Conservation (phyloP, 306 rosid species). For the Delonix regia region DNA sequence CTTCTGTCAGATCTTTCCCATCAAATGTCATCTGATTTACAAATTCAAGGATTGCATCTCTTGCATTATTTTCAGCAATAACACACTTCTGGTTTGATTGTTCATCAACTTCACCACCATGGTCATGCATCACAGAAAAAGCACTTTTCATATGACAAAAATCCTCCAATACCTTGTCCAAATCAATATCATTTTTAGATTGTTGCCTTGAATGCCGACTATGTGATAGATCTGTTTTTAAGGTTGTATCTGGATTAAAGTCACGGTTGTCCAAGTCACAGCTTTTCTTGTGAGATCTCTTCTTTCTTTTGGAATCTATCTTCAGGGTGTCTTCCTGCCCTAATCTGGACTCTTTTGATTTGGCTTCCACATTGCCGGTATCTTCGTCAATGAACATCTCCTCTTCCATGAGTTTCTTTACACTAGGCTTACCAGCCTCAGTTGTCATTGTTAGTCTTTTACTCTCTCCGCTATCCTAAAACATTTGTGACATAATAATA, state of each 20-base stretch:
- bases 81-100: constrained; percentile 53
- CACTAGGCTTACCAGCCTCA: constrained; percentile 71
- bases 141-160: constrained; percentile 56
- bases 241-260: constrained; percentile 48
- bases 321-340: constrained; percentile 47
- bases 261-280: constrained; percentile 56
- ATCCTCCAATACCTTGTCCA: constrained; percentile 81
- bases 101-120: constrained; percentile 46
- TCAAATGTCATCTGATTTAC: constrained; percentile 62
- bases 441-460: constrained; percentile 36
- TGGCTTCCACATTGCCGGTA: constrained; percentile 39
- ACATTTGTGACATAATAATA: constrained; percentile 23
- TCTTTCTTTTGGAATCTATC: constrained; percentile 51
- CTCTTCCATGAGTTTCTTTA: constrained; percentile 94
- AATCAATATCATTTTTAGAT: constrained; percentile 48
- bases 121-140: constrained; percentile 44
- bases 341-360: constrained; percentile 44
- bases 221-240: constrained; percentile 46
- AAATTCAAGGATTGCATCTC: constrained; percentile 64
- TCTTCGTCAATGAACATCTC: constrained; percentile 77
- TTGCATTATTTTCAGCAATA: constrained; percentile 61
- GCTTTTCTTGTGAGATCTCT: constrained; percentile 61
- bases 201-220: constrained; percentile 54
- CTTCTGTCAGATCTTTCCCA: constrained; percentile 68
- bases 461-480: constrained; percentile 66